Evolutionary conservation across 768 basidiomycete genomes (phyloP), one percentile per base, ranked within the genome.

Genomic region (Hydnomerulius pinastri): DNA sequence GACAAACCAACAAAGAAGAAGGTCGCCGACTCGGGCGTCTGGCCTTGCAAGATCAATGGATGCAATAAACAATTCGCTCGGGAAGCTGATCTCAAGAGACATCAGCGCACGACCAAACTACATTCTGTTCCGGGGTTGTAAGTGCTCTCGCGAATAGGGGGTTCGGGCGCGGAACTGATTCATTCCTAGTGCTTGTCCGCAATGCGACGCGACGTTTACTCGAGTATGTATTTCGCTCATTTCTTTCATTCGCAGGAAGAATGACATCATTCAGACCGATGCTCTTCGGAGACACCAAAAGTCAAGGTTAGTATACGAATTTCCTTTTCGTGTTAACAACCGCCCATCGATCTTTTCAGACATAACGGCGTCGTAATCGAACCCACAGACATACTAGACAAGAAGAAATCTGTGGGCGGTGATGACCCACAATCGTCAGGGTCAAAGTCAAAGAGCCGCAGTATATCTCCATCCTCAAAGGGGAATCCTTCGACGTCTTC

Each of bases 41-140:
- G 88, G 88, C 86, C 88, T 6, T 90, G 88, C 74, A 82, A 82
- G 66, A 89, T 90, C 63, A 80, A 84, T 62, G 88, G 86, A 25
- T 90, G 88, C 71, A 83, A 81, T 70, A 90, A 90, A 69, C 81
- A 87, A 64, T 90, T 90, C 62, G 87, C 86, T 39, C 78, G 88
- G 46, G 88, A 90, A 68, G 88, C 88, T 13, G 88, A 90, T 73
- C 71, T 90, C 55, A 90, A 89, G 74, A 66, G 88, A 59, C 88
- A 90, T 65, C 88, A 90, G 63, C 75, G 86, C 64, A 90, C 88
- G 27, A 89, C 88, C 20, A 90, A 87, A 66, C 67, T 78, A 41
- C 88, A 90, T 70, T 85, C 85, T 3, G 73, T 85, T 66, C 86
- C 88, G 29, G 82, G 80, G 59, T 89, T 85, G 87, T 89, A 61